Evolutionary conservation across 164 flowering plant species (phyloP).

Genomic region (Akebia trifoliata): DNA sequence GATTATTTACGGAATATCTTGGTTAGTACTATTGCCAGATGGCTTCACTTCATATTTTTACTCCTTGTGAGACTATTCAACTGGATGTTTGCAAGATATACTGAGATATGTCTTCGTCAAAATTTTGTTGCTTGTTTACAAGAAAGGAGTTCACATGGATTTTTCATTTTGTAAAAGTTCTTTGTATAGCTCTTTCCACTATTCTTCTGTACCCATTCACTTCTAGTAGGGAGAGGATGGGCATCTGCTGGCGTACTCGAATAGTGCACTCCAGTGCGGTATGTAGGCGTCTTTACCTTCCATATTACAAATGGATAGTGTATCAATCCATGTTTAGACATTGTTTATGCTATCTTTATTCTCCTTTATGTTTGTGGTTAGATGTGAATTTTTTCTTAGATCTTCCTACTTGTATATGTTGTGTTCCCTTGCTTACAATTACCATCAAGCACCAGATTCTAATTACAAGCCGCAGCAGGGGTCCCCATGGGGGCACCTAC

Average conservation of each 20-base stretch:
- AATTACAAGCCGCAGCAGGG: conserved; percentile 38
- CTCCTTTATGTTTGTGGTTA: conserved; percentile 4
- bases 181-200: conserved; percentile 44
- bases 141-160: conserved; percentile 5
- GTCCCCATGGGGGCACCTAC: conserved; percentile 27
- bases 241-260: conserved; percentile 86
- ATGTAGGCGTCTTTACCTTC: conserved; percentile 69
- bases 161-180: conserved; percentile 20
- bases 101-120: too few species aligned
- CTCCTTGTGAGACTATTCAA: too few species aligned
- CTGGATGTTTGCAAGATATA: too few species aligned
- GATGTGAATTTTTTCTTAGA: too few species aligned
- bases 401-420: conserved; percentile 2
- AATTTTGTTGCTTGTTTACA: too few species aligned
- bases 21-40: too few species aligned
- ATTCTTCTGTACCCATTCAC: conserved; percentile 62
- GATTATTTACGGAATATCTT: too few species aligned
- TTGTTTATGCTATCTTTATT: not conserved
- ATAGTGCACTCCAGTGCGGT: conserved; percentile 64
- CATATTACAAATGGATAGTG: conserved; percentile 22
- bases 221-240: conserved; percentile 80
- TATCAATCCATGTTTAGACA: conserved; percentile 9
- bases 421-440: conserved; percentile 36
- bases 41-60: too few species aligned
- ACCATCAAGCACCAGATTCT: conserved; percentile 53